Base-by-base conservation (phyloP, 2,329 filamentous ascomycete species). In the Colletotrichum agaves region DNA sequence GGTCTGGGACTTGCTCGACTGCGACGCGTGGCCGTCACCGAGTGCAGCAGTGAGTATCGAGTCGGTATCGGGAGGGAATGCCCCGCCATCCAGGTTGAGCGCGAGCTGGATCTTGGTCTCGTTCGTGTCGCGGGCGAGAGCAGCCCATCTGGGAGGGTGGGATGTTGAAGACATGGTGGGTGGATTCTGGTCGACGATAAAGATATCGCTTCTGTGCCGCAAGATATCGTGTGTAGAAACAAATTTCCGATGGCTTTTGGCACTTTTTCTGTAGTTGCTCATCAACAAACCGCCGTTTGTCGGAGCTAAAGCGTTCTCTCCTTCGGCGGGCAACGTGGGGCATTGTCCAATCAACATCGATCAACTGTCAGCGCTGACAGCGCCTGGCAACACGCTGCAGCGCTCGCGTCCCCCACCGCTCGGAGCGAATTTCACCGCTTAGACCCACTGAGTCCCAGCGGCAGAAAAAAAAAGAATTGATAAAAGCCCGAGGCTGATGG, bases 81-180 rank as follows among this genome's bases (percentile, higher is more conserved):
- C 85, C 75, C 95, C 96, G 77, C 96, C 96, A 81, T 99, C 96
- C 69, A 99, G 88, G 82, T 96, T 97, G 74, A 99, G 86, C 43
- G 93, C 93, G 71, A 98, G 86, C 78, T 96, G 90, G 80, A 99
- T 97, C 79, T 97, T 97, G 78, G 96, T 99, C 84, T 99, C 96
- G 83, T 98, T 98, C 76, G 96, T 99, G 81, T 95, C 91, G 78
- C 96, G 93, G 71, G 91, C 90, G 74, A 98, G 83, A 61, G 90
- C 88, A 57, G 93, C 90, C 79, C 91, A 93, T 77, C 95, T 92
- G 47, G 80, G 76, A 60, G 63, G 49, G 39, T 67, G 44, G 31
- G 69, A 53, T 31, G 49, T 64, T 13, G 69, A 53, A 12, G 67
- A 64, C 67, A 70, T 71, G 41, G 35, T 41, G 27, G 11, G 23